Percentiles rank a stretch among this genome's conserved stretches.
phyloP scores from a whole-genome alignment of 352 stramenopile genomes.

The Chrysophaeum taylorii region DNA sequence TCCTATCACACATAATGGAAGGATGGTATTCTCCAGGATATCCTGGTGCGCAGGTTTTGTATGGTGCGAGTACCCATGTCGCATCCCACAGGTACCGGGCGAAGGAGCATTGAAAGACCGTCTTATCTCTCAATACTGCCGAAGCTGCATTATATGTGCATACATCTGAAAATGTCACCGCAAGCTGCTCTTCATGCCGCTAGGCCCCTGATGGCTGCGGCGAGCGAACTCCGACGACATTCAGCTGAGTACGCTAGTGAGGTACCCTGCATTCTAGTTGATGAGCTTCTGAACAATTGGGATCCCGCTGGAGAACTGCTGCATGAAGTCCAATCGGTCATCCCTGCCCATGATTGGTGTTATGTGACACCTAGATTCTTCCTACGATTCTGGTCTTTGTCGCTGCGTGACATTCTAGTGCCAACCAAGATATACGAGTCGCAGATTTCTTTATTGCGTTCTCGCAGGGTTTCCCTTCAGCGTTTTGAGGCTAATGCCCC shows the following conservation, averaged over 20 bases:
- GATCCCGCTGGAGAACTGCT: neutral
- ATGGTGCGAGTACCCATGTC: neutral
- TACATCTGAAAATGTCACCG: neutral
- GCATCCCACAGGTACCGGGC: too few species aligned
- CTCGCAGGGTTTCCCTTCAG: neutral
- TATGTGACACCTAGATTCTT: neutral
- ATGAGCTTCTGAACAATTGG: neutral
- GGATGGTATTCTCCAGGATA: neutral
- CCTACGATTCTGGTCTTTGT: constrained; percentile 3
- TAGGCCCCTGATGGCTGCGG: neutral
- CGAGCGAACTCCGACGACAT: neutral
- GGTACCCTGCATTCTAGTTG: neutral
- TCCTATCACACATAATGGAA: constrained; percentile 33
- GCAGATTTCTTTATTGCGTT: neutral
- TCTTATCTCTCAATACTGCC: neutral
- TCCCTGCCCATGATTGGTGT: neutral
- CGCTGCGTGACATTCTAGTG: neutral
- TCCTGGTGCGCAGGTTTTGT: neutral
- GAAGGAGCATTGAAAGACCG: too few species aligned
- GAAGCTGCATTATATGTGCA: neutral
- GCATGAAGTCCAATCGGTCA: neutral
- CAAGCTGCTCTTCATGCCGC: neutral
- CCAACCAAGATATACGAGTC: neutral
- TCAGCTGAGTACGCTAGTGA: neutral
- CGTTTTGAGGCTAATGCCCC: neutral